A percentile compares a stretch with the other conserved stretches of the same genome.
These are phyloP conservation scores for Pseudogymnoascus sp. DNA, from an alignment of 2,329 filamentous ascomycete genomes.

Conservation along the genomic window DNA sequence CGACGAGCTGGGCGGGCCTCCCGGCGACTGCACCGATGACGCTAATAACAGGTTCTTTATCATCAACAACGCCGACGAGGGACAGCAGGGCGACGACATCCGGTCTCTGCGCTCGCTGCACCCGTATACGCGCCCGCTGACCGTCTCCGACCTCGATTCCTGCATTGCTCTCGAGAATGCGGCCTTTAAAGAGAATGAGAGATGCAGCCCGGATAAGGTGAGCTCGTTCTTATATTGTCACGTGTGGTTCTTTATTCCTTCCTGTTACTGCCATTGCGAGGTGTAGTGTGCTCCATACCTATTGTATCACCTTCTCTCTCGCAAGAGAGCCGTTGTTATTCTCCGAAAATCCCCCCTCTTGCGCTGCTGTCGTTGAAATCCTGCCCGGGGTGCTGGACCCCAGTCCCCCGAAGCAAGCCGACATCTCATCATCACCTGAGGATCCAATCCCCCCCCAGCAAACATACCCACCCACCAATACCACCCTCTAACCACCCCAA, in stretches of 20 bases:
- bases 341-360: background rate
- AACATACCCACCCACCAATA: background rate
- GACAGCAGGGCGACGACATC: background rate
- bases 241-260: background rate
- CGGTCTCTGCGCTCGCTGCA: conserved; percentile 47
- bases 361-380: background rate
- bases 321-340: conserved; percentile 2
- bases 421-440: background rate
- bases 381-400: background rate
- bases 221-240: conserved; percentile 15
- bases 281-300: background rate
- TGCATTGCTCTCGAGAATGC: conserved; percentile 46
- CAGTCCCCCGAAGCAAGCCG: background rate
- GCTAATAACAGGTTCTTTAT: background rate
- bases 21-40: background rate
- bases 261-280: background rate
- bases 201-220: conserved; percentile 47
- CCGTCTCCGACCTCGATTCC: conserved; percentile 53
- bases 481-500: background rate
- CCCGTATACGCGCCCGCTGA: conserved; percentile 67
- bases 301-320: background rate
- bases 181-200: conserved; percentile 43
- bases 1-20: background rate
- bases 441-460: background rate
- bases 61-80: background rate